Percentiles rank a stretch among this genome's conserved stretches.
phyloP scores from a whole-genome alignment of 768 basidiomycete species.

The Terana coerulea region DNA sequence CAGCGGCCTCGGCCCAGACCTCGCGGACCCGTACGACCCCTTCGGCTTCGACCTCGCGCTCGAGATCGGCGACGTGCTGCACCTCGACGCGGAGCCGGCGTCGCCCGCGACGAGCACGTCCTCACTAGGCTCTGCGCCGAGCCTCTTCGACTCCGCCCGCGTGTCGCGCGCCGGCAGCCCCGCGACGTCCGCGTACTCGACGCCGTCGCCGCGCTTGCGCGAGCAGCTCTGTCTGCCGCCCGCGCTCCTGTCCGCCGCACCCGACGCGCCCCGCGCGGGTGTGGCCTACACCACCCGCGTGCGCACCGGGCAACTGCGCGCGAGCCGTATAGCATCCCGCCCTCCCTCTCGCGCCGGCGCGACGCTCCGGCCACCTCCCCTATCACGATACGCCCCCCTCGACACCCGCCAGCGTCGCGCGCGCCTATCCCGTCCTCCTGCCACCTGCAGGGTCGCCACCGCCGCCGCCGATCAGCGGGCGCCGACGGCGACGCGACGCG shows the following conservation, averaged over 20 bases:
- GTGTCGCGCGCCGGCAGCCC: background rate
- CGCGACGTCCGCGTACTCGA: background rate
- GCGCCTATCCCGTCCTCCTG: too few relatives aligned
- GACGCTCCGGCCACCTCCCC: background rate
- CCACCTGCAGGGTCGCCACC: background rate
- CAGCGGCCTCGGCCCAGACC: background rate
- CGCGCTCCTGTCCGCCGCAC: conserved; percentile 19
- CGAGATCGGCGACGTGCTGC: background rate
- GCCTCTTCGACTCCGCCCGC: conserved; percentile 1
- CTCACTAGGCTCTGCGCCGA: background rate
- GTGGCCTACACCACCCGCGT: background rate
- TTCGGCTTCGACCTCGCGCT: conserved; percentile 7
- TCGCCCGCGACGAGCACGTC: background rate
- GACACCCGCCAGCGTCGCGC: background rate
- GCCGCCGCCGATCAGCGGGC: conserved; percentile 10
- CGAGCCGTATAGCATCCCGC: conserved; percentile 2
- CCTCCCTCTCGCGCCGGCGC: conserved; percentile 4
- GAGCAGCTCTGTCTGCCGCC: conserved; percentile 22
- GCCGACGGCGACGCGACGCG: conserved; percentile 17
- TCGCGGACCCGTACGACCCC: conserved; percentile 9
- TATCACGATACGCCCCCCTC: background rate
- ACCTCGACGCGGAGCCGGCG: background rate
- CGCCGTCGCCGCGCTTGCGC: conserved; percentile 6
- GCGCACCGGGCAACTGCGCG: background rate
- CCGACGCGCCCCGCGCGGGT: conserved; percentile 5